Conservation (phyloP, 2,329 filamentous ascomycete genomes). For the Aspergillus felis region DNA sequence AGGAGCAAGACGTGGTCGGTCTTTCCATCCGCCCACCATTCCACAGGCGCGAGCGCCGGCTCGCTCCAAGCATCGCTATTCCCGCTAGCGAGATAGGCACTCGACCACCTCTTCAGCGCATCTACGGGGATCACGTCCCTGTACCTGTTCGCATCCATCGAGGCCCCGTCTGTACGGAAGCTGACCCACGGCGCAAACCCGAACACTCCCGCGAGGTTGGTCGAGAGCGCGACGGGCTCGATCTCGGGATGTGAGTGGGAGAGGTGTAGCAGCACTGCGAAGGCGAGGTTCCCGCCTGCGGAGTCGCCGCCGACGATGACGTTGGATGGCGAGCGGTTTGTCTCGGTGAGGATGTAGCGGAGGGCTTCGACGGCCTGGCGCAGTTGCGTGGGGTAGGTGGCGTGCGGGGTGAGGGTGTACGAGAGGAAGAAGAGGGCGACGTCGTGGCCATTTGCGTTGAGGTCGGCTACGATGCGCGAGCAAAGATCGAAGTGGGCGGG, state of each 20-base stretch:
- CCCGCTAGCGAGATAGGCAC: constrained; percentile 42
- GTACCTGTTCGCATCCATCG: constrained; percentile 42
- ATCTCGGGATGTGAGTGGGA: constrained; percentile 54
- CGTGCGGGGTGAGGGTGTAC: constrained; percentile 50
- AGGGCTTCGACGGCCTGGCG: constrained; percentile 36
- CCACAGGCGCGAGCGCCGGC: constrained; percentile 42
- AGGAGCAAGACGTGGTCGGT: constrained; percentile 50
- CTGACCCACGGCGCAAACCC: constrained; percentile 55
- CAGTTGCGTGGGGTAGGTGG: constrained; percentile 37
- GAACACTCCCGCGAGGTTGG: constrained; percentile 43
- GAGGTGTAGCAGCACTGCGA: constrained; percentile 31
- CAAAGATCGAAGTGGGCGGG: constrained; percentile 46
- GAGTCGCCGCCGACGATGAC: constrained; percentile 40
- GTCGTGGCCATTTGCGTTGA: constrained; percentile 40
- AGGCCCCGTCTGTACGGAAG: constrained; percentile 41
- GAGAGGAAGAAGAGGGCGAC: constrained; percentile 49
- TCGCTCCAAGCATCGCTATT: constrained; percentile 50
- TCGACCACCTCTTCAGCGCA: constrained; percentile 41
- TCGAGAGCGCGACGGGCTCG: constrained; percentile 33
- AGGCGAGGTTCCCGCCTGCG: constrained; percentile 38
- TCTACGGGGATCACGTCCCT: constrained; percentile 47
- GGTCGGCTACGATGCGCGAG: constrained; percentile 34
- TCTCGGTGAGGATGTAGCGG: constrained; percentile 34
- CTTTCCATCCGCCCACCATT: constrained; percentile 51
- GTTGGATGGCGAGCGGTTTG: constrained; percentile 26